These are phyloP conservation scores for Clausena lansium DNA, from an alignment of 345 rosid species.

Conservation along the genomic window DNA sequence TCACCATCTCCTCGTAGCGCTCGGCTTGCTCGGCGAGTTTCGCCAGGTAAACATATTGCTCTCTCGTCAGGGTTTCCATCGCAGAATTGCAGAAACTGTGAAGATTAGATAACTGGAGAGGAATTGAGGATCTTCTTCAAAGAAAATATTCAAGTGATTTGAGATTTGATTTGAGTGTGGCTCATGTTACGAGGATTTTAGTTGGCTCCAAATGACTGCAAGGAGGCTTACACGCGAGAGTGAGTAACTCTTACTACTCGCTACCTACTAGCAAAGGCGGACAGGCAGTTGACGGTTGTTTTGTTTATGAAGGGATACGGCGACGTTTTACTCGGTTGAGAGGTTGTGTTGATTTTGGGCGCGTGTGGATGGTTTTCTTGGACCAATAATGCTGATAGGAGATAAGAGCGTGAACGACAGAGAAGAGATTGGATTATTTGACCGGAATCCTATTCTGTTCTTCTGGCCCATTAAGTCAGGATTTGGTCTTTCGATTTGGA, in stretches of 20 bases:
- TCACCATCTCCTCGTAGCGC: slow-evolving; percentile 16
- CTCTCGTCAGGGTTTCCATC: slow-evolving; percentile 11
- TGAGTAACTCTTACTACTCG: neutral
- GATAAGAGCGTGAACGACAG: slow-evolving; percentile 21
- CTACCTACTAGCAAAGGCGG: neutral
- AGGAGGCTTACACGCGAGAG: neutral
- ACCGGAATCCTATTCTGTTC: neutral
- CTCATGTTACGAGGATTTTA: neutral
- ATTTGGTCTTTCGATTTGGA: neutral
- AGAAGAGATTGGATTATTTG: neutral
- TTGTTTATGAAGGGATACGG: neutral
- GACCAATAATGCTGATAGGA: slow-evolving; percentile 31
- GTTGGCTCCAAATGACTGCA: slow-evolving; percentile 5
- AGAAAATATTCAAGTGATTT: neutral
- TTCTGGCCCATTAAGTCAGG: neutral
- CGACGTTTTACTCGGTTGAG: no score
- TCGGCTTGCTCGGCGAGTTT: slow-evolving; percentile 17
- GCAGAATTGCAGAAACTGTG: neutral
- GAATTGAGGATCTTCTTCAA: neutral
- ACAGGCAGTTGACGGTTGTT: neutral
- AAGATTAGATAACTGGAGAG: neutral
- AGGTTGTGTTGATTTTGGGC: neutral
- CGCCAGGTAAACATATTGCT: slow-evolving; percentile 17
- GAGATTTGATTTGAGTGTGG: slow-evolving; percentile 21
- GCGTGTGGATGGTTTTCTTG: neutral